phyloP scores from a whole-genome alignment of 1,284 basidiomycete species.

The Microbotryum violaceum region DNA sequence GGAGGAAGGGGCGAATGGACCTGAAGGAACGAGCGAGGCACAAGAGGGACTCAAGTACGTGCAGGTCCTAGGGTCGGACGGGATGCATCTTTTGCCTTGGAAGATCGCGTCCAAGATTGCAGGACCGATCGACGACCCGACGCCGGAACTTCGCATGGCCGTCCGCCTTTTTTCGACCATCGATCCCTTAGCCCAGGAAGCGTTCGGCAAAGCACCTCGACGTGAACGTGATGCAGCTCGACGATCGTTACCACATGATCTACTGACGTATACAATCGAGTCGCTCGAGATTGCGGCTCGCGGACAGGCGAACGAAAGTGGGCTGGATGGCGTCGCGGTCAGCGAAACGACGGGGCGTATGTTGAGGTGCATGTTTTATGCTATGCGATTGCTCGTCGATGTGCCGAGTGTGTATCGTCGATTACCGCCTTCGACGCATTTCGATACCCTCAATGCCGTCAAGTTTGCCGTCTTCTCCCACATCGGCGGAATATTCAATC shows the following conservation, averaged over 20 bases:
- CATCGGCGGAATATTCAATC: conserved; percentile 64
- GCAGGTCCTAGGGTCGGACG: not conserved
- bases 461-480: conserved; percentile 48
- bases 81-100: conserved; percentile 24
- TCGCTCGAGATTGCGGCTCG: conserved; percentile 73
- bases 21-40: not conserved
- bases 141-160: conserved; percentile 24
- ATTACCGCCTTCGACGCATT: not conserved
- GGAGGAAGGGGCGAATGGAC: too few species aligned
- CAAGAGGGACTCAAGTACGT: not conserved
- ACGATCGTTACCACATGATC: conserved; percentile 72
- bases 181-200: conserved; percentile 17
- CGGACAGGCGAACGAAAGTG: conserved; percentile 52
- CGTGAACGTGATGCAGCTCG: too few species aligned
- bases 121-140: conserved; percentile 7
- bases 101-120: conserved; percentile 9
- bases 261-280: conserved; percentile 79
- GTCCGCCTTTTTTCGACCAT: conserved; percentile 21
- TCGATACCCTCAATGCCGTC: conserved; percentile 3
- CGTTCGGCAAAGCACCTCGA: conserved; percentile 40
- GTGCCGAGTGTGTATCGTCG: conserved; percentile 3
- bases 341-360: conserved; percentile 68
- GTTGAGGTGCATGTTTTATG: conserved; percentile 64
- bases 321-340: conserved; percentile 49
- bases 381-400: conserved; percentile 55